phyloP scores from a whole-genome alignment of 2,329 filamentous ascomycete species.

The Rutstroemia sp. region DNA sequence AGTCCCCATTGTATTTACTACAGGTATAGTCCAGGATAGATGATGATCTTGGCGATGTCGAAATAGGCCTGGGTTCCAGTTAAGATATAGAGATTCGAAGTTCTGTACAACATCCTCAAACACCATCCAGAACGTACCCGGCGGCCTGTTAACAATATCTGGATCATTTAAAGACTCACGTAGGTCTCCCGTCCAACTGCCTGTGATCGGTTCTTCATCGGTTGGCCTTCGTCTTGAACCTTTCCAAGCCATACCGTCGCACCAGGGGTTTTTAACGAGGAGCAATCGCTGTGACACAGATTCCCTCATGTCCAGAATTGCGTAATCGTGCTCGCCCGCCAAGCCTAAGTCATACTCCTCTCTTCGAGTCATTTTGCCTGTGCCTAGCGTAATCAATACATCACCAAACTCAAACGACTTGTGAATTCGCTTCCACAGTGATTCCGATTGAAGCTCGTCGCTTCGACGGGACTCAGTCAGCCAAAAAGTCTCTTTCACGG shows the following conservation, averaged over 20 bases:
- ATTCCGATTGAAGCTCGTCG: constrained; percentile 68
- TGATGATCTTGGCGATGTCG: constrained; percentile 77
- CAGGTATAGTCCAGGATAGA: constrained; percentile 67
- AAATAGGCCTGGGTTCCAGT: constrained; percentile 91
- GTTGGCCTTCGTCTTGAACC: constrained; percentile 32
- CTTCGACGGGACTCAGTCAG: constrained; percentile 32
- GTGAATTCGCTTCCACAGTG: constrained; percentile 71
- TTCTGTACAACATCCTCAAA: constrained; percentile 82
- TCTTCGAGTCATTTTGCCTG: constrained; percentile 67
- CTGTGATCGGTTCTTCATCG: background rate
- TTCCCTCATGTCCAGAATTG: constrained; percentile 72
- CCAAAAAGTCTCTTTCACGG: too few relatives aligned
- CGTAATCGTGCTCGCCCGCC: constrained; percentile 89
- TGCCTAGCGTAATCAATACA: constrained; percentile 84
- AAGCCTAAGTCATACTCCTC: constrained; percentile 78
- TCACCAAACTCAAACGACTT: constrained; percentile 69
- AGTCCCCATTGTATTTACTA: constrained; percentile 42
- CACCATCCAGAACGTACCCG: constrained; percentile 91
- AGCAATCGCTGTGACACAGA: constrained; percentile 56
- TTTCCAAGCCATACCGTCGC: constrained; percentile 69
- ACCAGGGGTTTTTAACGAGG: constrained; percentile 95
- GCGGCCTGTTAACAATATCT: constrained; percentile 30
- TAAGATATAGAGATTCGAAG: constrained; percentile 93
- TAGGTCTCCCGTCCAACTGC: constrained; percentile 20
- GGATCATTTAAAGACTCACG: constrained; percentile 18